Base-by-base conservation (phyloP, 192 early-diverging fungal species). In the Coemansia erecta region DNA sequence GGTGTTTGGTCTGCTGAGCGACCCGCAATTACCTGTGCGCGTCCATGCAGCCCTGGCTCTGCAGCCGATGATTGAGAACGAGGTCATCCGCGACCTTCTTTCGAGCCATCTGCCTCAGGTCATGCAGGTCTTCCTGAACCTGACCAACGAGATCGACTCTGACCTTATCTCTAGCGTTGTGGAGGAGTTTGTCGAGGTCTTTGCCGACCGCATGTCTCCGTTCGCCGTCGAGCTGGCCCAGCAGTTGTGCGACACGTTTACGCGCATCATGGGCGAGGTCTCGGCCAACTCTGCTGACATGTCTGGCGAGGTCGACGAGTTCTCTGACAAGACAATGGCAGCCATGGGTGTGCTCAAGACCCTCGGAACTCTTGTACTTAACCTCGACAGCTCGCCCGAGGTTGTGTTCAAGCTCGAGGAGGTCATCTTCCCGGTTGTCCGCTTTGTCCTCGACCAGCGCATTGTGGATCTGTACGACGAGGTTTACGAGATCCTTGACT, bases 71-170 rank as follows among this genome's bases (percentile, higher is more conserved):
- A 85, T 95, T 47, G 83, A 84, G 41, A 82, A 92, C 72, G 87
- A 88, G 33, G 66, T 63, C 72, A 84, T 92, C 12, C 82, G 83
- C 59, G 81, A 87, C n/a, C 86, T 85, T 8, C 78, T 98, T 67
- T 82, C 85, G 60, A 90, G 87, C 21, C 87, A 88, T 40, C 80
- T 94, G n/a, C 88, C 92, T 31, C 78, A 86, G 43, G 85, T 97
- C 28, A 97, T 98, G 89, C 87, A 93, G 68, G 84, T 83, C 48
- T 82, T 98, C 45, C 73, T 99, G 47, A 83, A 86, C 39, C 79
- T 97, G 55, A 95, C 90, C 0, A 93, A 95, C 80, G 84, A 94
- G 68, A 92, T 97, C 53, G 95, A 99, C 74, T 84, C 93, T 65
- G 95, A 97, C 64, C 91, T 88, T 8, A 80, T 99, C 7, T 83